Evolutionary conservation across 164 flowering plant genomes (phyloP).

Genomic region (Akebia trifoliata): DNA sequence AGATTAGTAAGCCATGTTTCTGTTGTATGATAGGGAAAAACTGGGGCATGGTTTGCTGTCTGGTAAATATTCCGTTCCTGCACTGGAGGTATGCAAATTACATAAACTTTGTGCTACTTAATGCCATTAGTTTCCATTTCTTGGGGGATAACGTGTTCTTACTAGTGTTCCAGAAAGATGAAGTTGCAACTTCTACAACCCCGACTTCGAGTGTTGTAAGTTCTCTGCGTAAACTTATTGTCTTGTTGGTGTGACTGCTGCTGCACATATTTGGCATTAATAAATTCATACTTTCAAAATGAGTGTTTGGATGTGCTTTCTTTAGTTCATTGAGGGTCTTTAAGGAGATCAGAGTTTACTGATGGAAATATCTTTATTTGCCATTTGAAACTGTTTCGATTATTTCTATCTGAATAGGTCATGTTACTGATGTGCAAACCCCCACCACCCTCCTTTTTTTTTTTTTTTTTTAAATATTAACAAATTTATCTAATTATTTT

Average conservation of each 20-base stretch:
- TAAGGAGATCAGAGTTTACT: too few species aligned
- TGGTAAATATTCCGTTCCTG: conserved; percentile 80
- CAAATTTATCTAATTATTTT: too few species aligned
- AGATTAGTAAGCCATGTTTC: conserved; percentile 2
- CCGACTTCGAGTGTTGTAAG: conserved; percentile 48
- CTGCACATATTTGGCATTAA: not conserved
- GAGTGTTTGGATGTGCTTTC: not conserved
- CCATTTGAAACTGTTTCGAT: too few species aligned
- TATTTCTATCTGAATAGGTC: too few species aligned
- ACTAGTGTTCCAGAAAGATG: conserved; percentile 40
- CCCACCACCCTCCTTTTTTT: too few species aligned
- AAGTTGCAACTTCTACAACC: conserved; percentile 28
- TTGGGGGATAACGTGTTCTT: conserved; percentile 9
- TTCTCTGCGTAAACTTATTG: conserved; percentile 13
- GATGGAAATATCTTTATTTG: too few species aligned
- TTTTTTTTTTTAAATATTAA: too few species aligned
- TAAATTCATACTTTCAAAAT: not conserved
- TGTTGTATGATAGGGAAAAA: conserved; percentile 63
- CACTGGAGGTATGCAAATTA: conserved; percentile 44
- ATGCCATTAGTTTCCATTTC: not conserved
- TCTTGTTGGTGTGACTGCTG: conserved; percentile 6
- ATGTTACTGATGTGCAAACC: too few species aligned
- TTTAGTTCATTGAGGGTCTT: too few species aligned
- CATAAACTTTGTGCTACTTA: not conserved
- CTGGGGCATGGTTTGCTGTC: conserved; percentile 94